phyloP scores from a whole-genome alignment of 2,329 filamentous ascomycete species.

The Trichophyton schoenleinii region DNA sequence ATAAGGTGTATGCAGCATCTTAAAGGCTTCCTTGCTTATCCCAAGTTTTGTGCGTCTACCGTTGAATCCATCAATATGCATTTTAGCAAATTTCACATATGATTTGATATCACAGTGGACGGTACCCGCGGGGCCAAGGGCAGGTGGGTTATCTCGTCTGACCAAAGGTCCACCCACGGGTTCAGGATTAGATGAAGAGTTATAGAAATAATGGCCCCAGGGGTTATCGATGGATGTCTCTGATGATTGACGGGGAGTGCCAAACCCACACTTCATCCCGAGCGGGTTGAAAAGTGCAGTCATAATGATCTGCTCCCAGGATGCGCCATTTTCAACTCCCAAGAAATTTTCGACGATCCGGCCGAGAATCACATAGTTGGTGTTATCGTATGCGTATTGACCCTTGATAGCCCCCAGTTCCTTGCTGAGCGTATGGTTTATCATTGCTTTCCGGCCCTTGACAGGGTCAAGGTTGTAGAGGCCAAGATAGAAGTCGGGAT shows the following conservation, averaged over 20 bases:
- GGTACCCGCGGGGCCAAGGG: slow-evolving; percentile 1
- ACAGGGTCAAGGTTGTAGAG: slow-evolving; percentile 6
- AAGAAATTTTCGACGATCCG: slow-evolving; percentile 6
- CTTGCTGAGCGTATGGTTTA: slow-evolving; percentile 5
- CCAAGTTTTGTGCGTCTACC: slow-evolving; percentile 4
- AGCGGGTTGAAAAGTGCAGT: slow-evolving; percentile 6
- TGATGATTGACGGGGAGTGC: slow-evolving; percentile 6
- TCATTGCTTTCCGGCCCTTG: slow-evolving; percentile 5
- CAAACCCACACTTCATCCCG: slow-evolving; percentile 9
- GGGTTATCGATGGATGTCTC: slow-evolving; percentile 8
- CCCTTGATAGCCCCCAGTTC: background rate
- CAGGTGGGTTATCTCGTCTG: slow-evolving; percentile 7
- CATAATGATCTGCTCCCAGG: slow-evolving; percentile 6
- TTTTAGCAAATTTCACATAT: slow-evolving; percentile 2
- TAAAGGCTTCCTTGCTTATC: slow-evolving; percentile 5
- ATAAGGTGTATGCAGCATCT: slow-evolving; percentile 8
- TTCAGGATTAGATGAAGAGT: background rate
- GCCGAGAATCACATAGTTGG: slow-evolving; percentile 10
- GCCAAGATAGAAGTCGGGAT: background rate
- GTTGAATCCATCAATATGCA: slow-evolving; percentile 8
- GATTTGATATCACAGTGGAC: slow-evolving; percentile 9
- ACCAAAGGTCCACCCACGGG: slow-evolving; percentile 8
- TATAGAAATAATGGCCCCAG: slow-evolving; percentile 7
- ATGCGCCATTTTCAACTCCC: background rate
- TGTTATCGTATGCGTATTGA: slow-evolving; percentile 8